Evolutionary conservation across 2,329 filamentous ascomycete species (phyloP).

Genomic region (Fusarium coicis): DNA sequence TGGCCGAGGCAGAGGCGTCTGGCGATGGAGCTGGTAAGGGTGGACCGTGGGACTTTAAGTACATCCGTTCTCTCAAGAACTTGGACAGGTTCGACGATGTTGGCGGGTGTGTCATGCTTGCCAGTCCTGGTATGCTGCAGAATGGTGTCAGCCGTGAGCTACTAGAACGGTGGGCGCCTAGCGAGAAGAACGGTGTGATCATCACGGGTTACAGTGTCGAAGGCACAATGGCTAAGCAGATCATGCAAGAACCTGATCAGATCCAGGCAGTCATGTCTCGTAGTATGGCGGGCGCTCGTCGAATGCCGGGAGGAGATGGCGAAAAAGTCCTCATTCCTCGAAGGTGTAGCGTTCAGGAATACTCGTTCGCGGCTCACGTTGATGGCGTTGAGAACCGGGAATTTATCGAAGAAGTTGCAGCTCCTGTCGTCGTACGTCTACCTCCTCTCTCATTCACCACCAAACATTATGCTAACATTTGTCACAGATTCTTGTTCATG

Average conservation of each 20-base stretch:
- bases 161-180: constrained; percentile 94
- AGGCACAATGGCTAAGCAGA: constrained; percentile 96
- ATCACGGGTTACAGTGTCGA: constrained; percentile 99
- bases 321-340: constrained; percentile 93
- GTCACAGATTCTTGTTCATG: constrained; percentile 88
- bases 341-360: constrained; percentile 92
- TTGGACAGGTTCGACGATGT: constrained; percentile 97
- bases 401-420: constrained; percentile 93
- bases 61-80: constrained; percentile 89
- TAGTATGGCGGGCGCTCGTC: constrained; percentile 70
- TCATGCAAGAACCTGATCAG: constrained; percentile 93
- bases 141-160: constrained; percentile 94
- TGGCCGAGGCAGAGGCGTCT: constrained; percentile 87
- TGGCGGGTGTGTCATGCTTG: constrained; percentile 95
- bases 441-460: not conserved
- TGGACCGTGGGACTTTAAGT: constrained; percentile 96
- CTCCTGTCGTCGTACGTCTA: constrained; percentile 86
- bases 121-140: constrained; percentile 97
- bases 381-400: constrained; percentile 95
- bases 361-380: constrained; percentile 95
- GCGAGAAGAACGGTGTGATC: constrained; percentile 96
- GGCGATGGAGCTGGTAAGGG: constrained; percentile 80
- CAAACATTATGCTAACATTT: constrained; percentile 11
- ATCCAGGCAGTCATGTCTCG: constrained; percentile 94
- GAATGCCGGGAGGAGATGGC: constrained; percentile 73